Percentiles rank a stretch among this genome's conserved stretches.
Conservation (phyloP, 305 asterid species). For the Lippia alba region DNA sequence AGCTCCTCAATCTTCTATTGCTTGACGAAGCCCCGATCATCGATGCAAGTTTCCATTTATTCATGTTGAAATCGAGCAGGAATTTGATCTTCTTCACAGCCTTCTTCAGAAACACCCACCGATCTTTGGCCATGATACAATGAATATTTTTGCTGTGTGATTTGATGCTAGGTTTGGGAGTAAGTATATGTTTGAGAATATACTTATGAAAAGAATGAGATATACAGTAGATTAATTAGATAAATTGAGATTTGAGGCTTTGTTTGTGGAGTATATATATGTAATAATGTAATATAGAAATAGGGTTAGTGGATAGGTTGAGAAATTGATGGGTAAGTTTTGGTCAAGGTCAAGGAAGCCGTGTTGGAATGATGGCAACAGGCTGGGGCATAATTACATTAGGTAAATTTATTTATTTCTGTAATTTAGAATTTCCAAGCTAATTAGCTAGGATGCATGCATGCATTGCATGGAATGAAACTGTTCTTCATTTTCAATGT, state of each 20-base stretch:
- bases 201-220: too few relatives aligned
- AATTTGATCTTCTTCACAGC: constrained; percentile 71
- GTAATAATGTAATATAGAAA: neutral
- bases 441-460: too few relatives aligned
- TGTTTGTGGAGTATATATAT: constrained; percentile 19
- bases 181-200: neutral
- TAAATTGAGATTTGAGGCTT: constrained; percentile 17
- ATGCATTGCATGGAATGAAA: too few relatives aligned
- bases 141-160: neutral
- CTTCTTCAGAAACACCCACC: constrained; percentile 48
- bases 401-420: neutral
- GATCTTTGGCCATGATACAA: constrained; percentile 36
- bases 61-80: constrained; percentile 46
- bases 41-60: constrained; percentile 57
- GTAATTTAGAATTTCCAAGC: neutral
- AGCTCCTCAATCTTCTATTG: constrained; percentile 51
- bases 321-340: constrained; percentile 31
- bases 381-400: neutral
- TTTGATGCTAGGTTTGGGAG: neutral
- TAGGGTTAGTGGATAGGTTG: neutral
- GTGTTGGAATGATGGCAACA: constrained; percentile 22
- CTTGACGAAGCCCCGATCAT: constrained; percentile 51
- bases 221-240: too few relatives aligned
- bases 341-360: constrained; percentile 23
- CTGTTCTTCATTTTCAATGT: too few relatives aligned